phyloP scores from a whole-genome alignment of 2,329 filamentous ascomycete genomes.

The Penicillium sp. region DNA sequence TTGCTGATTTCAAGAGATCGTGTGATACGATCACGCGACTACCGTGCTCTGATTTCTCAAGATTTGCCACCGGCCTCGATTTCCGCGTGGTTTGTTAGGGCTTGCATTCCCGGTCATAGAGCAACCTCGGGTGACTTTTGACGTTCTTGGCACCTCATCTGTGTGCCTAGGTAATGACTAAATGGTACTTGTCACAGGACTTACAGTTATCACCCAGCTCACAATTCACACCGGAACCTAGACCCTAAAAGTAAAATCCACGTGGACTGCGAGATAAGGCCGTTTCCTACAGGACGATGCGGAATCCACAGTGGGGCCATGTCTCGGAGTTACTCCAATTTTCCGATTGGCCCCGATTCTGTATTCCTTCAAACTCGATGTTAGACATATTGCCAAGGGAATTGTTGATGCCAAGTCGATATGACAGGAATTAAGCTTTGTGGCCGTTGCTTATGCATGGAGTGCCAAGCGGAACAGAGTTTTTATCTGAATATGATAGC shows the following conservation, averaged over 20 bases:
- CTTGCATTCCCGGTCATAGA: no score
- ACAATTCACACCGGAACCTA: background rate
- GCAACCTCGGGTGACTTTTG: no score
- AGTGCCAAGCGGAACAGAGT: background rate
- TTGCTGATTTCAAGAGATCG: no score
- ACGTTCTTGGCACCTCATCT: no score
- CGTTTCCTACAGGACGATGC: background rate
- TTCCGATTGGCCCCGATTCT: background rate
- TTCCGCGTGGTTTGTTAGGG: background rate
- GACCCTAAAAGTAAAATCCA: background rate
- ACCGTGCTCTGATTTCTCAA: background rate
- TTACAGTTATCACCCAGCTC: background rate
- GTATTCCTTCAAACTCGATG: background rate
- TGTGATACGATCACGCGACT: no score
- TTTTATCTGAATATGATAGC: background rate
- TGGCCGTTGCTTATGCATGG: background rate
- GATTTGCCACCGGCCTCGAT: background rate
- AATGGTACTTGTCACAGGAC: background rate
- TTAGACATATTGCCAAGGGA: background rate
- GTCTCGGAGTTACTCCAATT: background rate
- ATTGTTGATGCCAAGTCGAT: background rate
- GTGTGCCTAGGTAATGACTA: background rate
- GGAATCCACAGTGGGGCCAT: background rate
- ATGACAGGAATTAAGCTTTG: background rate
- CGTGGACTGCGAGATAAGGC: background rate